Percentiles rank a stretch among this genome's conserved stretches.
Conservation (phyloP, 441 rosid genomes). For the Cnidoscolus chayamansa region DNA sequence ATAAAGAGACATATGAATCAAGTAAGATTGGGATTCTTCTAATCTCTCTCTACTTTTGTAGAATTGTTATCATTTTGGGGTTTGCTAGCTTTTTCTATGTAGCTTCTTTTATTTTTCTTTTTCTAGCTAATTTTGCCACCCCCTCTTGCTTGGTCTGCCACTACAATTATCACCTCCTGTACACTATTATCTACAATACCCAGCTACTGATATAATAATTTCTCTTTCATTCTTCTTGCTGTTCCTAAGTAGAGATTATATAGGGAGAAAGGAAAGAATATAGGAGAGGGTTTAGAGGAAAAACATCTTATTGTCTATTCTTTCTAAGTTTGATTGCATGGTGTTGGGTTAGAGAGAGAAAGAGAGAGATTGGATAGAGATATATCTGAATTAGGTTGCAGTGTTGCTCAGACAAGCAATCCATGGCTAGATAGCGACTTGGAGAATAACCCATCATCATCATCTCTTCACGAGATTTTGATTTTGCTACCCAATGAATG, state of each 20-base stretch:
- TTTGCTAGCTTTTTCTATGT: constrained; percentile 16
- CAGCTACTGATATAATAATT: constrained; percentile 23
- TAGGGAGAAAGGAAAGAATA: constrained; percentile 23
- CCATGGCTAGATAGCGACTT: constrained; percentile 63
- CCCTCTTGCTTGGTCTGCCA: constrained; percentile 40
- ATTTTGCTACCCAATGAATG: constrained; percentile 53
- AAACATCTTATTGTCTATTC: constrained; percentile 27
- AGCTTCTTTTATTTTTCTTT: constrained; percentile 12
- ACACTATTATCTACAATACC: constrained; percentile 35
- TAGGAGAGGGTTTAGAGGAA: constrained; percentile 35
- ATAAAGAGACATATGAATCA: constrained; percentile 25
- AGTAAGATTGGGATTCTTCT: constrained; percentile 28
- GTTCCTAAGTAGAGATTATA: constrained; percentile 29
- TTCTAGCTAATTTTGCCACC: constrained; percentile 24
- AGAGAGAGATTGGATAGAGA: constrained; percentile 29
- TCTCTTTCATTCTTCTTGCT: constrained; percentile 25
- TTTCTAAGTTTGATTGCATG: constrained; percentile 44
- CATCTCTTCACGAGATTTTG: constrained; percentile 51
- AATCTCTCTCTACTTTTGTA: constrained; percentile 8
- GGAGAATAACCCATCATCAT: constrained; percentile 70
- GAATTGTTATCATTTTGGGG: constrained; percentile 25
- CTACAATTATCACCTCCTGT: constrained; percentile 55
- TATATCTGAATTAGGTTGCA: constrained; percentile 34
- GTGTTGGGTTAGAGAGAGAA: constrained; percentile 17
- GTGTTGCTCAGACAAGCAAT: constrained; percentile 48